Percentiles rank a stretch among this genome's conserved stretches.
Evolutionary conservation across 306 rosid species (phyloP).

Genomic region (Alnus glutinosa): DNA sequence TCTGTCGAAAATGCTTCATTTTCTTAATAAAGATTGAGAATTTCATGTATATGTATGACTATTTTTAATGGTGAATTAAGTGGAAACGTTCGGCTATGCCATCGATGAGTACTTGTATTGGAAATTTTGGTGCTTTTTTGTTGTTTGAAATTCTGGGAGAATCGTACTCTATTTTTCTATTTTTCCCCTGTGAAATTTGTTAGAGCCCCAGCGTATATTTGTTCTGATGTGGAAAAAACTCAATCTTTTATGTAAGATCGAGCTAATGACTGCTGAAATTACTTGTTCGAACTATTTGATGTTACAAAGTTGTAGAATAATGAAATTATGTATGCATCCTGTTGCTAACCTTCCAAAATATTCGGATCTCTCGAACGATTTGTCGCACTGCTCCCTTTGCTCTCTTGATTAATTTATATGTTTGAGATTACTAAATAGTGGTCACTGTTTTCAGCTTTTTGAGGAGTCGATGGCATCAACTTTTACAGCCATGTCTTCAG

Average conservation of each 20-base stretch:
- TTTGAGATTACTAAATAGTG: neutral
- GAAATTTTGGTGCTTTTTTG: neutral
- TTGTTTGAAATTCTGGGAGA: neutral
- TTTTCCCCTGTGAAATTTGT: no score
- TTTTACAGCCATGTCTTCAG: slow-evolving; percentile 64
- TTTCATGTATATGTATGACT: neutral
- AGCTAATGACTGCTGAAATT: neutral
- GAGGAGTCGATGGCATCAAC: slow-evolving; percentile 70
- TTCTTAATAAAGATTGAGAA: neutral
- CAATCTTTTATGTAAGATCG: neutral
- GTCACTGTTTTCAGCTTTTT: neutral
- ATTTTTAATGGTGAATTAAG: neutral
- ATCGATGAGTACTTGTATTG: neutral
- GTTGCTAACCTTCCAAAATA: neutral
- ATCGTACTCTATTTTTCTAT: neutral
- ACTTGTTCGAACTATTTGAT: neutral
- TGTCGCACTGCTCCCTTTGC: neutral
- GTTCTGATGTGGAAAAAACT: no score
- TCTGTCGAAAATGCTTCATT: neutral
- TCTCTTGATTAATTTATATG: neutral
- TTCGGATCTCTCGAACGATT: neutral
- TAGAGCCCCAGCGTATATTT: no score
- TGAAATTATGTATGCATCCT: neutral
- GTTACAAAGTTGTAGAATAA: neutral
- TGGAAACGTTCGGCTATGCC: neutral